Evolutionary conservation across 495 filamentous ascomycete genomes (phyloP).

Genomic region (Aspergillus sparsus): DNA sequence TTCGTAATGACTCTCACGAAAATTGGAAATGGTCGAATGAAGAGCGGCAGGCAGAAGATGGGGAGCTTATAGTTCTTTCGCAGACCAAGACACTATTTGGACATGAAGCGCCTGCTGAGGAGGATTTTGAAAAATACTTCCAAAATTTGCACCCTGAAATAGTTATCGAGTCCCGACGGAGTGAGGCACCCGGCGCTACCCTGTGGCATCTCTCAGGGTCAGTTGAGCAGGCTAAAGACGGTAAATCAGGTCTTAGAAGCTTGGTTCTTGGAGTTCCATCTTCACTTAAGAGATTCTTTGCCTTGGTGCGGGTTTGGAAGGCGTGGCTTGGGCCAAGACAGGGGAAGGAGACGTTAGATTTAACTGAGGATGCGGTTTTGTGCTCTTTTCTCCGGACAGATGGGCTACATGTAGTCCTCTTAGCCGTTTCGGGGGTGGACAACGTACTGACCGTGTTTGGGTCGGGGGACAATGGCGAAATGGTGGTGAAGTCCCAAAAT

Average conservation of each 20-base stretch:
- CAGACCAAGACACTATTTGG: constrained; percentile 17
- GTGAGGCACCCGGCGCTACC: constrained; percentile 68
- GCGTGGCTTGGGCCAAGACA: constrained; percentile 91
- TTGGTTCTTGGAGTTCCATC: constrained; percentile 66
- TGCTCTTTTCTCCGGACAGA: constrained; percentile 75
- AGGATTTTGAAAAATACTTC: constrained; percentile 62
- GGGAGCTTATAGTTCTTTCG: constrained; percentile 56
- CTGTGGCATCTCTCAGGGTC: constrained; percentile 68
- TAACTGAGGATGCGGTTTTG: constrained; percentile 77
- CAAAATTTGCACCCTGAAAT: constrained; percentile 58
- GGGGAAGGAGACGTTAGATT: constrained; percentile 61
- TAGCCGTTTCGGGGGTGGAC: constrained; percentile 76
- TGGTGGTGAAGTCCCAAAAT: constrained; percentile 70
- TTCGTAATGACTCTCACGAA: constrained; percentile 51
- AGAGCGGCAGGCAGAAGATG: constrained; percentile 59
- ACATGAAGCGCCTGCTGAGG: constrained; percentile 20
- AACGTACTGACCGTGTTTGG: constrained; percentile 71
- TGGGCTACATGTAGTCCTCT: constrained; percentile 76
- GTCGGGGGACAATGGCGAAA: constrained; percentile 62
- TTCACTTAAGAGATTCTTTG: constrained; percentile 64
- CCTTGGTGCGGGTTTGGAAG: constrained; percentile 73
- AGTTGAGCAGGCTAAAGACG: constrained; percentile 54
- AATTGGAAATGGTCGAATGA: constrained; percentile 80
- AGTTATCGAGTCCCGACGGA: constrained; percentile 53
- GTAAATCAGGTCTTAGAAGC: constrained; percentile 54